Conservation (phyloP, 2,329 filamentous ascomycete genomes). For the Exophiala lecanii-corni region DNA sequence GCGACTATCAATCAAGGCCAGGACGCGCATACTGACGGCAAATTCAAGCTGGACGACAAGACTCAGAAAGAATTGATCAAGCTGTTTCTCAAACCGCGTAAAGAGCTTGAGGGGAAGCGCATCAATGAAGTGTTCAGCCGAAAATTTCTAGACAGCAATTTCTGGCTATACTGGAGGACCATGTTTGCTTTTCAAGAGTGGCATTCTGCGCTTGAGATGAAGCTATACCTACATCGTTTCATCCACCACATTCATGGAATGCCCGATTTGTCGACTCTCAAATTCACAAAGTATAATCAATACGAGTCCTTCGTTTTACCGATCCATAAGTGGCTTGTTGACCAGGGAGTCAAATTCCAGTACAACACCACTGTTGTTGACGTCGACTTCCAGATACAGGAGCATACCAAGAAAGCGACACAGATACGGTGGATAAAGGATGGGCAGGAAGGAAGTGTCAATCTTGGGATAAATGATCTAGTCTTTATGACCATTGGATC, state of each 20-base stretch:
- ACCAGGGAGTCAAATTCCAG: constrained; percentile 29
- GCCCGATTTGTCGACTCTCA: constrained; percentile 19
- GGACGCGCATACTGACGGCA: constrained; percentile 12
- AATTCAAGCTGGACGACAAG: constrained; percentile 6
- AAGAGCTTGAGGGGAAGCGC: constrained; percentile 28
- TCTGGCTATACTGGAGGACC: constrained; percentile 29
- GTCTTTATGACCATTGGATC: constrained; percentile 39
- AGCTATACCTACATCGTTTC: constrained; percentile 26
- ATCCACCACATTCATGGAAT: constrained; percentile 25
- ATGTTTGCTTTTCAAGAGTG: constrained; percentile 30
- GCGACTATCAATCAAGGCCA: constrained; percentile 10
- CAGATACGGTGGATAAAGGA: constrained; percentile 26
- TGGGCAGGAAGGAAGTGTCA: constrained; percentile 23
- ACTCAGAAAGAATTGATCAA: constrained; percentile 10
- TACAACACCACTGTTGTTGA: constrained; percentile 28
- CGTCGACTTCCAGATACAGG: constrained; percentile 24
- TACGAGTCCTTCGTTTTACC: constrained; percentile 29
- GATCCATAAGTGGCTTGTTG: constrained; percentile 25
- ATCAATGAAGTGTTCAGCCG: constrained; percentile 29
- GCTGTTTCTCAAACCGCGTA: constrained; percentile 19
- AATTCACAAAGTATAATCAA: constrained; percentile 27
- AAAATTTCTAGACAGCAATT: constrained; percentile 28
- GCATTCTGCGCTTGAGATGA: constrained; percentile 31
- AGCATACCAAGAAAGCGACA: constrained; percentile 26
- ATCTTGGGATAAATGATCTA: constrained; percentile 33